A percentile compares a stretch with the other conserved stretches of the same genome.
These are phyloP conservation scores for Malassezia yamatoensis DNA, from an alignment of 1,284 basidiomycete genomes.

Conservation along the genomic window DNA sequence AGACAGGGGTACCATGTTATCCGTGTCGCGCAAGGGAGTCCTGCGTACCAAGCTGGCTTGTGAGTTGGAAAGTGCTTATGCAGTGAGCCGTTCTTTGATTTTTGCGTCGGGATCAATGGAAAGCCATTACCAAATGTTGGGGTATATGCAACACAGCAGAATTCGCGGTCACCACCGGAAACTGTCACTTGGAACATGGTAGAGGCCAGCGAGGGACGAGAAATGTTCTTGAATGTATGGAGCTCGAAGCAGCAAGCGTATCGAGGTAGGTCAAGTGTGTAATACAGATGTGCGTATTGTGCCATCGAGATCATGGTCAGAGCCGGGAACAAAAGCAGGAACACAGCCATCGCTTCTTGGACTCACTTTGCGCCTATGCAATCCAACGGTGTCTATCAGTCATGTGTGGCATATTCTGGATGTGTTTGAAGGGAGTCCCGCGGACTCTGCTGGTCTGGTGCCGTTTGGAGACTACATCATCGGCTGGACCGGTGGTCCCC, in stretches of 20 bases:
- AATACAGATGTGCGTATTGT: conserved; percentile 62
- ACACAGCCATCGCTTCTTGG: conserved; percentile 66
- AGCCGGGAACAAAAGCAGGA: conserved; percentile 20
- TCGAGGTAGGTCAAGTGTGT: conserved; percentile 57
- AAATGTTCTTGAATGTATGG: conserved; percentile 73
- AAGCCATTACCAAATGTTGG: conserved; percentile 30
- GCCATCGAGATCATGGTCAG: conserved; percentile 70
- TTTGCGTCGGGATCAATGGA: conserved; percentile 73
- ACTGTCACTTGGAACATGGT: conserved; percentile 51
- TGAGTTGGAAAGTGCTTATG: conserved; percentile 10
- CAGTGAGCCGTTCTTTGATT: conserved; percentile 86
- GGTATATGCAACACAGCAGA: neutral
- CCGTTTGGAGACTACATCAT: conserved; percentile 80
- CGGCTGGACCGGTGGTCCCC: conserved; percentile 86
- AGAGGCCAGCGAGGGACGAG: conserved; percentile 72
- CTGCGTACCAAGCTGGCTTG: conserved; percentile 63
- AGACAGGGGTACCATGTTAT: conserved; percentile 45
- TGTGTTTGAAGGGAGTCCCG: conserved; percentile 87
- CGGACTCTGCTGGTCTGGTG: conserved; percentile 66
- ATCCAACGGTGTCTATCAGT: conserved; percentile 31
- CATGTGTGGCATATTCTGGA: conserved; percentile 89
- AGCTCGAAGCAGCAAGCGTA: conserved; percentile 75
- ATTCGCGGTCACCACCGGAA: too few species aligned
- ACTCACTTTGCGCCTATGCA: conserved; percentile 76
- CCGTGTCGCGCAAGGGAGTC: conserved; percentile 46